Conservation (phyloP, 2,329 filamentous ascomycete species). For the Microcyclospora tardicrescens region DNA sequence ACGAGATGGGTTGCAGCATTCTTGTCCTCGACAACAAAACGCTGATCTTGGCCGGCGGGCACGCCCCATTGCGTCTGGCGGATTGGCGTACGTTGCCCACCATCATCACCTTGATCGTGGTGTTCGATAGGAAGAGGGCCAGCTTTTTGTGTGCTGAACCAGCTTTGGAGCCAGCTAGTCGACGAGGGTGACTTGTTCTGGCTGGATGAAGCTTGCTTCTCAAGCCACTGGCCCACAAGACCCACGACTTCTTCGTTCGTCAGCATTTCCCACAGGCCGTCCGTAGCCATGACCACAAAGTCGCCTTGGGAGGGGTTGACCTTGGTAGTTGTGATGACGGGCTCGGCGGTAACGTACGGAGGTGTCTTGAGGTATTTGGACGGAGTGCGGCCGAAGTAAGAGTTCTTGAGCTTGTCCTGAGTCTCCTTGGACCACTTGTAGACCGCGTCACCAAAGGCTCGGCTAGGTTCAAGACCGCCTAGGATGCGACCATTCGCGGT, state of each 20-base stretch:
- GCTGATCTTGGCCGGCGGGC: constrained; percentile 54
- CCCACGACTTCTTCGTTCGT: constrained; percentile 97
- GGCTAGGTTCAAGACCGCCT: constrained; percentile 79
- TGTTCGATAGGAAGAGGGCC: constrained; percentile 61
- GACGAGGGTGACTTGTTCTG: constrained; percentile 16
- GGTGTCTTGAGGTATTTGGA: constrained; percentile 73
- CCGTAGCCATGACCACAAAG: constrained; percentile 91
- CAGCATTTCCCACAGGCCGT: constrained; percentile 97
- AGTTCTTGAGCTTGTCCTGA: constrained; percentile 65
- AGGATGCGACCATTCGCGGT: constrained; percentile 81
- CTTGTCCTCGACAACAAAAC: constrained; percentile 91
- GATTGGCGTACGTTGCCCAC: constrained; percentile 76
- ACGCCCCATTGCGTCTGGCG: constrained; percentile 86
- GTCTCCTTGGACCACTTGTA: constrained; percentile 93
- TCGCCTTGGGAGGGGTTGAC: constrained; percentile 82
- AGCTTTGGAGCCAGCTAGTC: constrained; percentile 56
- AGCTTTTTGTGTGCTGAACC: constrained; percentile 43
- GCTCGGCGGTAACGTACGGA: constrained; percentile 94
- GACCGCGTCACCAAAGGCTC: constrained; percentile 88
- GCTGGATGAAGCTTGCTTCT: constrained; percentile 48
- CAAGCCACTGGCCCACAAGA: constrained; percentile 92
- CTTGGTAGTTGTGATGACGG: constrained; percentile 83
- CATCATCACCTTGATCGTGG: constrained; percentile 30
- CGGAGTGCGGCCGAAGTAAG: constrained; percentile 76
- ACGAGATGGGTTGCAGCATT: constrained; percentile 94